Conservation (phyloP, 305 asterid species). For the Ilex paraguariensis region DNA sequence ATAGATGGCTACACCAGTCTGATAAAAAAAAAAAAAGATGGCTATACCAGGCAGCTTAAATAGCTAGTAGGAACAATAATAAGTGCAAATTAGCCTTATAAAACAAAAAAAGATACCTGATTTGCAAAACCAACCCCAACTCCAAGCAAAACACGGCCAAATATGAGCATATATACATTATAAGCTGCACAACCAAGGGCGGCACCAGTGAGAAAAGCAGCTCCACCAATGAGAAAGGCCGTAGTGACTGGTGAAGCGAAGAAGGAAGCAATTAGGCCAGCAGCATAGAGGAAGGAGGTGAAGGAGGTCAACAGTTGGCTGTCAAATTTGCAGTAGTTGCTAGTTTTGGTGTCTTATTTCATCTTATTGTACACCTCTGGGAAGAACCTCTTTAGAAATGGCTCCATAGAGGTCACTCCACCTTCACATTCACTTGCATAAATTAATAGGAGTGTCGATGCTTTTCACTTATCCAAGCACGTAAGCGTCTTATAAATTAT, state of each 20-base stretch:
- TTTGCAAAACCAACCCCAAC: constrained; percentile 82
- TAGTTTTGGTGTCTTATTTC: constrained; percentile 28
- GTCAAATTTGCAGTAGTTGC: constrained; percentile 78
- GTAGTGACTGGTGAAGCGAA: constrained; percentile 55
- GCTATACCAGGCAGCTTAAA: too few relatives aligned
- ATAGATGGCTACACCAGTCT: too few relatives aligned
- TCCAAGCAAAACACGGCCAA: constrained; percentile 68
- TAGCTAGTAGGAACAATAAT: too few relatives aligned
- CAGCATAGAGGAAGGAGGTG: constrained; percentile 69
- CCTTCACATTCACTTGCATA: constrained; percentile 28
- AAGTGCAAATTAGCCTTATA: too few relatives aligned
- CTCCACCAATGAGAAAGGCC: constrained; percentile 42
- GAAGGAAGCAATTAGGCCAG: constrained; percentile 62
- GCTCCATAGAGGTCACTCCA: constrained; percentile 78
- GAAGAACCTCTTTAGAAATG: constrained; percentile 62
- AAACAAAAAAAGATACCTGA: constrained; percentile 32
- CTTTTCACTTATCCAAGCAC: too few relatives aligned
- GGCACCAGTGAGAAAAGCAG: constrained; percentile 50
- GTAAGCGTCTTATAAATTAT: too few relatives aligned
- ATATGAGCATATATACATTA: constrained; percentile 50
- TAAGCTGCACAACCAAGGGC: constrained; percentile 51
- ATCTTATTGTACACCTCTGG: constrained; percentile 41
- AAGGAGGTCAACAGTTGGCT: constrained; percentile 65
- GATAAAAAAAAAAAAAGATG: too few relatives aligned
- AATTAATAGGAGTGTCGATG: neutral